Conservation (phyloP, 2,329 filamentous ascomycete species). For the Cercospora berteroae region DNA sequence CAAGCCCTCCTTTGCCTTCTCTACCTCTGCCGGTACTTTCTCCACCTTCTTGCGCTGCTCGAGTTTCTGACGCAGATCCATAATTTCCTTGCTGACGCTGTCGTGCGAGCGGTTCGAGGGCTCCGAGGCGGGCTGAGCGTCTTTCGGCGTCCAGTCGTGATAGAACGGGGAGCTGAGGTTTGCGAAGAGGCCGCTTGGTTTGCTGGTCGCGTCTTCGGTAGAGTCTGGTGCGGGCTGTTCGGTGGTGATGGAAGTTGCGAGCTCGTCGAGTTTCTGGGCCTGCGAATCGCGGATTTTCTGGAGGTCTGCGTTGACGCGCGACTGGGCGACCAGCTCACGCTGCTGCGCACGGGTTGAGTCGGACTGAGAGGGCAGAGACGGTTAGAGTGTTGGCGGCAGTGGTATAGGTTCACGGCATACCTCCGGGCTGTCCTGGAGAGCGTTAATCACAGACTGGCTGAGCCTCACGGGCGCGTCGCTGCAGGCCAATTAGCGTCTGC, state of each 20-base stretch:
- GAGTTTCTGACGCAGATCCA: conserved; percentile 52
- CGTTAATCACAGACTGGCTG: conserved; percentile 78
- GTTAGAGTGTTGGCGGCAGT: conserved; percentile 7
- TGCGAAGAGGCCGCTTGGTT: conserved; percentile 32
- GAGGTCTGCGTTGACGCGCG: conserved; percentile 82
- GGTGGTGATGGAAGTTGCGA: conserved; percentile 56
- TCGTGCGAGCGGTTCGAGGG: conserved; percentile 49
- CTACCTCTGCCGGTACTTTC: conserved; percentile 67
- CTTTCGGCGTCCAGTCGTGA: conserved; percentile 37
- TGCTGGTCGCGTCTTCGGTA: conserved; percentile 17
- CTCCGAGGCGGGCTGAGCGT: conserved; percentile 43
- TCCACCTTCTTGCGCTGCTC: conserved; percentile 57
- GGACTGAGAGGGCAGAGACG: conserved; percentile 56
- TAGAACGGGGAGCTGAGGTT: conserved; percentile 39
- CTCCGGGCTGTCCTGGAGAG: conserved; percentile 80
- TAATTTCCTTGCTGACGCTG: conserved; percentile 58
- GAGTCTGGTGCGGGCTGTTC: conserved; percentile 34
- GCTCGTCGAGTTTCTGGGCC: conserved; percentile 64
- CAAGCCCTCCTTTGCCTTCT: conserved; percentile 71
- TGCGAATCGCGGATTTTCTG: conserved; percentile 72
- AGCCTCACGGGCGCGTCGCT: conserved; percentile 66
- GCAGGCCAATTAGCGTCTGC: conserved; percentile 20
- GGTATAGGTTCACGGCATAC: conserved; percentile 51
- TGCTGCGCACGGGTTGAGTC: conserved; percentile 81
- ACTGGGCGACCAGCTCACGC: conserved; percentile 83